phyloP scores from a whole-genome alignment of 2,329 filamentous ascomycete genomes.

The Podosphaera leucotricha region DNA sequence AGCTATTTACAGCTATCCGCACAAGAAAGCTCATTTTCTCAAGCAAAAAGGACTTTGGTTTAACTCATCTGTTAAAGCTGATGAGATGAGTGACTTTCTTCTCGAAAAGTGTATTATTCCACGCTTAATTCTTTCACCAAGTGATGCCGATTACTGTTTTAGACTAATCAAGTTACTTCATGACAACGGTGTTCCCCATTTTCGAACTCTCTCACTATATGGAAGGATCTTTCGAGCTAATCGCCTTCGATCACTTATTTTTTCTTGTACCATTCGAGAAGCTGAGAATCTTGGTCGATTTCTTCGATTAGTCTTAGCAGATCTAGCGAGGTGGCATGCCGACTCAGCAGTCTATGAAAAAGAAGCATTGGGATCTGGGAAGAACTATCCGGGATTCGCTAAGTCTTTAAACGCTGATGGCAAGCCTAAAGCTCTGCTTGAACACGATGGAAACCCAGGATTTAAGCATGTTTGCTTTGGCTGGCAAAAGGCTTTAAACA shows the following conservation, averaged over 20 bases:
- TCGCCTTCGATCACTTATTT: constrained; percentile 59
- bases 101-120: constrained; percentile 88
- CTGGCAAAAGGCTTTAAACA: constrained; percentile 70
- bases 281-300: constrained; percentile 87
- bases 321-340: constrained; percentile 65
- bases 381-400: constrained; percentile 56
- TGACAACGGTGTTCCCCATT: constrained; percentile 59
- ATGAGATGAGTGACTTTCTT: constrained; percentile 48
- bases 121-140: constrained; percentile 56
- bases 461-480: constrained; percentile 70
- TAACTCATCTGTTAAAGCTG: constrained; percentile 34
- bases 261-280: constrained; percentile 72
- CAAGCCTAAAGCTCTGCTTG: constrained; percentile 46
- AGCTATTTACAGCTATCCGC: constrained; percentile 42
- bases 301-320: constrained; percentile 55
- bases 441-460: constrained; percentile 62
- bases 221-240: constrained; percentile 69
- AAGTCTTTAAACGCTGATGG: constrained; percentile 46
- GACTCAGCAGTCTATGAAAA: constrained; percentile 57
- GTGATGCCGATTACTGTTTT: constrained; percentile 76
- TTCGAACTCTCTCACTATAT: constrained; percentile 65
- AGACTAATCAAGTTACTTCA: constrained; percentile 74
- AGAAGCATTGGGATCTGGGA: constrained; percentile 46
- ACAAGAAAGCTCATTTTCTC: constrained; percentile 43
- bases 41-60: constrained; percentile 68